These are phyloP conservation scores for Hibiscus syriacus DNA, from an alignment of 345 rosid genomes.

Conservation along the genomic window DNA sequence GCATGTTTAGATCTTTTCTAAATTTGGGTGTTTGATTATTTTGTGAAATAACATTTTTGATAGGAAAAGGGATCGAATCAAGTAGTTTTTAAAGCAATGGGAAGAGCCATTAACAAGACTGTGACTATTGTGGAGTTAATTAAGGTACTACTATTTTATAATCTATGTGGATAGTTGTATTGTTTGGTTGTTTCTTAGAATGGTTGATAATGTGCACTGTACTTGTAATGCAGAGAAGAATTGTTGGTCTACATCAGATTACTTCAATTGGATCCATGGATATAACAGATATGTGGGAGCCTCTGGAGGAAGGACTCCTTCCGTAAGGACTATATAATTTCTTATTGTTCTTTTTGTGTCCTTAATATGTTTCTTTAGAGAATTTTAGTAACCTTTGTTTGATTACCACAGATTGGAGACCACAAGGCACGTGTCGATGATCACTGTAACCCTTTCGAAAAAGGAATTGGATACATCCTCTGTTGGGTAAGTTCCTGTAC, in stretches of 20 bases:
- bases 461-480: not conserved
- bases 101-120: constrained; percentile 55
- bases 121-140: constrained; percentile 87
- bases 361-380: not conserved
- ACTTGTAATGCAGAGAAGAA: constrained; percentile 63
- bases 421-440: not conserved
- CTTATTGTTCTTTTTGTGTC: not conserved
- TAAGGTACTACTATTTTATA: constrained; percentile 42
- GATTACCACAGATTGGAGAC: not conserved
- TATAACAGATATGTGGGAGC: constrained; percentile 51
- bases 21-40: not conserved
- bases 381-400: not conserved
- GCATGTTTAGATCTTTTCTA: not conserved
- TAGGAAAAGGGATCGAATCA: constrained; percentile 75
- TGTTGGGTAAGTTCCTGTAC: not conserved
- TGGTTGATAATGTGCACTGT: constrained; percentile 13
- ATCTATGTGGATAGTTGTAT: not conserved
- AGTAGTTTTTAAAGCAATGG: not conserved
- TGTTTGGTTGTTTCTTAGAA: not conserved
- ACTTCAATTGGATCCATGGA: not conserved
- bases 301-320: constrained; percentile 91
- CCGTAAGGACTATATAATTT: constrained; percentile 43
- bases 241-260: constrained; percentile 18
- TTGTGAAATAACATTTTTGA: not conserved
- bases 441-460: not conserved